Evolutionary conservation across 1,284 basidiomycete species (phyloP), one percentile per base, ranked within the genome.

Genomic region (Naganishia liquefaciens): DNA sequence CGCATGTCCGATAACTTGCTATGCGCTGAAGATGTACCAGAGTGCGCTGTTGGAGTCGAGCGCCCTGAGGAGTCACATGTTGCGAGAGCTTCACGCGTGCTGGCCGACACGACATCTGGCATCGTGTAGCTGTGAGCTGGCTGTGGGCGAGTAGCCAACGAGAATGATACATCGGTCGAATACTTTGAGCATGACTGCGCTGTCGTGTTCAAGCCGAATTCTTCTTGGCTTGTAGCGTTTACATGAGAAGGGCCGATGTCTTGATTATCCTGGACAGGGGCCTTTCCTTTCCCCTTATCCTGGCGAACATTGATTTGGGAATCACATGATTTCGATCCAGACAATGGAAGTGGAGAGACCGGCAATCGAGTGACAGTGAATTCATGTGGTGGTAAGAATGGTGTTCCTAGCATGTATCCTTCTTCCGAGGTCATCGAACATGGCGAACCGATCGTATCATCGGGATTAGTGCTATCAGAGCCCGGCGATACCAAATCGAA

Each of bases 1-100:
- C 57, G 57, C 57, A 60, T 49, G n/a, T 23, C 40, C 7, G 57
- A 60, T 25, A 60, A n/a, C 23, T 42, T 60, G 46, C 46, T 40
- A 7, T 60, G 57, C 1, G 50, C 50, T 10, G 57, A 60, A 17
- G 57, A 60, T 0, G 46, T 2, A 7, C 46, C 19, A 3, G 57
- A 49, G 4, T 5, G 21, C 19, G 37, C 46, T 5, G 46, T 50
- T 13, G 57, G 57, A 5, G 57, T 60, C 0, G 57, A 60, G 15
- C 57, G 30, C 17, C 57, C 57, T 11, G 57, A 60, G 10, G 27
- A 40, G 46, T 60, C 23, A 23, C 50, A 50, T 3, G 30, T 15
- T 19, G 44, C 28, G 3, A 17, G 30, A 5, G 33, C 28, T 30
- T 30, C 4, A n/a, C 19, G 27, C 6, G 19, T 17, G 4, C 4